Evolutionary conservation across 2,329 filamentous ascomycete genomes (phyloP).

Genomic region (Monosporascus cannonballus): DNA sequence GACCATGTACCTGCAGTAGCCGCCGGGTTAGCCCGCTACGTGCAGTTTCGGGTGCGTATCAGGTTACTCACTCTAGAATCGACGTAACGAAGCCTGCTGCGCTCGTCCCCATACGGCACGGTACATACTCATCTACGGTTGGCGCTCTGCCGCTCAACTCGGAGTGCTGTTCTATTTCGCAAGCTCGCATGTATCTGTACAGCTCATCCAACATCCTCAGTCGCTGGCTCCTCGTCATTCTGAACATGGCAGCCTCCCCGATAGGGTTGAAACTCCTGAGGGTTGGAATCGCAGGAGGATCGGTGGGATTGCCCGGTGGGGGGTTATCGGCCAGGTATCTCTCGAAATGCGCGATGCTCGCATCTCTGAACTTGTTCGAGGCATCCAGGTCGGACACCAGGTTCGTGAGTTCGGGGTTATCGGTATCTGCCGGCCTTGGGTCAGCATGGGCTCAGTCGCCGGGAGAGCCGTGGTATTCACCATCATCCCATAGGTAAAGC

Average conservation of each 20-base stretch:
- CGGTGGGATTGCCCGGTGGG: neutral
- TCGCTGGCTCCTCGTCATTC: slow-evolving; percentile 5
- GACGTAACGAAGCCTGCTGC: slow-evolving; percentile 1
- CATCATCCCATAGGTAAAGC: slow-evolving; percentile 11
- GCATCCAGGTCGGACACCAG: slow-evolving; percentile 3
- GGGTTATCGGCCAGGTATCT: slow-evolving; percentile 3
- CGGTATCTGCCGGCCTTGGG: slow-evolving; percentile 1
- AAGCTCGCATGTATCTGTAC: slow-evolving; percentile 4
- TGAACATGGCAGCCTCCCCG: slow-evolving; percentile 2
- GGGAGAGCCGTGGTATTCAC: neutral
- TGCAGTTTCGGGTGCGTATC: neutral
- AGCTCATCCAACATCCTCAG: slow-evolving; percentile 2
- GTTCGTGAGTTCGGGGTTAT: slow-evolving; percentile 6
- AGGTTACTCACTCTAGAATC: neutral
- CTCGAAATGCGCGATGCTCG: slow-evolving; percentile 3
- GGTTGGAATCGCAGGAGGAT: neutral
- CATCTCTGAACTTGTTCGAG: slow-evolving; percentile 4
- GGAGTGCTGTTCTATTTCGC: slow-evolving; percentile 6
- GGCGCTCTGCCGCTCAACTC: slow-evolving; percentile 10
- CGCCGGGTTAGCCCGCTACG: neutral
- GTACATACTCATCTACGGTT: slow-evolving; percentile 12
- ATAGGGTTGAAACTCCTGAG: slow-evolving; percentile 9
- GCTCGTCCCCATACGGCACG: slow-evolving; percentile 7
- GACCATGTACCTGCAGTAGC: slow-evolving; percentile 5
- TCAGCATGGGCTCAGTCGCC: neutral